These are phyloP conservation scores for Stevia rebaudiana DNA, from an alignment of 140 eudicot genomes.

Conservation along the genomic window DNA sequence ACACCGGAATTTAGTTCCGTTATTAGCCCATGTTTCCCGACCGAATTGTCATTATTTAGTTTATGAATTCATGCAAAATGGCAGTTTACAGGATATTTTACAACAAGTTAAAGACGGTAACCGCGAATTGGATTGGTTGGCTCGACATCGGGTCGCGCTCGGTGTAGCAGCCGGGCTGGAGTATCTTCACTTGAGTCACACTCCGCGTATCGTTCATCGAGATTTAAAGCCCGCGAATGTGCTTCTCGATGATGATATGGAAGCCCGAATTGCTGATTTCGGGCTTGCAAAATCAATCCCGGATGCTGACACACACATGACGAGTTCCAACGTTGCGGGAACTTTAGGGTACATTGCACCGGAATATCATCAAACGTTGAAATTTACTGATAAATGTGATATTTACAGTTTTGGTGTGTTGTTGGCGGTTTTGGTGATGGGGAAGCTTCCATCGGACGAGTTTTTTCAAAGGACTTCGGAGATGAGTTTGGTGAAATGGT, in stretches of 20 bases:
- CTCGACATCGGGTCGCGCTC: conserved; percentile 46
- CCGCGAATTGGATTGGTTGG: conserved; percentile 56
- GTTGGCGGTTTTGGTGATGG: conserved; percentile 56
- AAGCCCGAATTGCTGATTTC: conserved; percentile 81
- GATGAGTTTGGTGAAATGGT: conserved; percentile 74
- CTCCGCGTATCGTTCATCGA: conserved; percentile 69
- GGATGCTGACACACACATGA: conserved; percentile 55
- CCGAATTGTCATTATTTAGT: conserved; percentile 68
- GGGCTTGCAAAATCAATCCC: conserved; percentile 86
- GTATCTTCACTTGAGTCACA: conserved; percentile 63
- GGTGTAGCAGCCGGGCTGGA: conserved; percentile 86
- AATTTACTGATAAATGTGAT: conserved; percentile 79
- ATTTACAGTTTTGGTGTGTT: conserved; percentile 77
- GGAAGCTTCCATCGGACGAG: conserved; percentile 71
- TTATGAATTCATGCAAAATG: conserved; percentile 85
- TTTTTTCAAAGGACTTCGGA: conserved; percentile 59
- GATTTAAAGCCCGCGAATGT: conserved; percentile 84
- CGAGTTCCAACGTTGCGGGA: conserved; percentile 67
- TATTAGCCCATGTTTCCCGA: conserved; percentile 72
- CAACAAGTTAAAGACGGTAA: conserved; percentile 42
- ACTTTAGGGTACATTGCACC: conserved; percentile 90
- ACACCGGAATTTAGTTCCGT: conserved; percentile 67
- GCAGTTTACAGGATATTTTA: conserved; percentile 66
- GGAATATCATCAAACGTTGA: conserved; percentile 72
- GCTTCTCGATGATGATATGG: conserved; percentile 85